phyloP scores from a whole-genome alignment of 2,329 filamentous ascomycete genomes.

The Claviceps arundinis region DNA sequence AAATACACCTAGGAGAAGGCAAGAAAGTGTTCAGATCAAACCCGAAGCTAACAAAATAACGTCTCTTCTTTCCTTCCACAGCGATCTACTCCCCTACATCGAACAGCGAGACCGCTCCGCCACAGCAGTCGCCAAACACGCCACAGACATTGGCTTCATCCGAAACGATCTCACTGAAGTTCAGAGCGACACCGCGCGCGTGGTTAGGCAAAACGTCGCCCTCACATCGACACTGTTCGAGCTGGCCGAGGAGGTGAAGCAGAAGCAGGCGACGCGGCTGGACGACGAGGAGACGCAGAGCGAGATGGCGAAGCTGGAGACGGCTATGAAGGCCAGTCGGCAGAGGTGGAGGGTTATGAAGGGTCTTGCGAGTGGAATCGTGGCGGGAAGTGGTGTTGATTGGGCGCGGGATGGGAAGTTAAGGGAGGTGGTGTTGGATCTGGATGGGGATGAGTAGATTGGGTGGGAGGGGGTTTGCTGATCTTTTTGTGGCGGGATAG shows the following conservation, averaged over 20 bases:
- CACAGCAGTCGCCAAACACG: constrained; percentile 46
- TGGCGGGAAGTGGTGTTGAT: constrained; percentile 71
- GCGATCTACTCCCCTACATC: constrained; percentile 54
- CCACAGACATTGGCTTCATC: constrained; percentile 36
- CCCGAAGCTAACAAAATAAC: neutral
- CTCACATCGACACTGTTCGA: constrained; percentile 50
- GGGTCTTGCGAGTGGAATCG: constrained; percentile 61
- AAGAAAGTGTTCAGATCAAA: neutral
- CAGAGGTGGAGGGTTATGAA: constrained; percentile 64
- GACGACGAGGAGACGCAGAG: constrained; percentile 36
- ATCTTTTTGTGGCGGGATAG: too few species aligned
- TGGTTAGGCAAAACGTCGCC: constrained; percentile 46
- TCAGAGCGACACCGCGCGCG: constrained; percentile 43
- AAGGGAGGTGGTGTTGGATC: constrained; percentile 58
- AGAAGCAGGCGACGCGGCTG: constrained; percentile 39
- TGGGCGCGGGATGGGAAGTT: constrained; percentile 62
- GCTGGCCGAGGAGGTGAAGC: constrained; percentile 43
- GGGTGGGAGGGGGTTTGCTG: neutral
- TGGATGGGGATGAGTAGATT: constrained; percentile 23
- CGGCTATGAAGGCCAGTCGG: constrained; percentile 45
- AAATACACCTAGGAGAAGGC: neutral
- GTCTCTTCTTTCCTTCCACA: constrained; percentile 18
- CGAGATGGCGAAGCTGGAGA: constrained; percentile 46
- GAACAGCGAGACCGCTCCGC: constrained; percentile 55
- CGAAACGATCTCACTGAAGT: constrained; percentile 39